Evolutionary conservation across 2,329 filamentous ascomycete species (phyloP).

Genomic region (Colletotrichum melonis): DNA sequence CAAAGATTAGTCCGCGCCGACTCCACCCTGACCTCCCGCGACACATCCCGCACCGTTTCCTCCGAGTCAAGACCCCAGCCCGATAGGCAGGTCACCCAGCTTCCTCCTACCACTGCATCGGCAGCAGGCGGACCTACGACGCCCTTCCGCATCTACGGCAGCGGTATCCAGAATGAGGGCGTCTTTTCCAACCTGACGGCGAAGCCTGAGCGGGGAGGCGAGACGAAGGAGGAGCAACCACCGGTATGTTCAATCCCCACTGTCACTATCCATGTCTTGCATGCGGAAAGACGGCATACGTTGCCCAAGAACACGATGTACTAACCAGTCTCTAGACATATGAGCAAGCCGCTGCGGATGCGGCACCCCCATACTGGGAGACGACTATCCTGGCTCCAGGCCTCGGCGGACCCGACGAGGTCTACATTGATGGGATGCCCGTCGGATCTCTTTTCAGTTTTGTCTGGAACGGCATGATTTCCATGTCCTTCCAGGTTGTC

Average conservation of each 20-base stretch:
- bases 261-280: not conserved
- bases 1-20: slow-evolving; percentile 85
- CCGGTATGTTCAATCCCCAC: slow-evolving; percentile 72
- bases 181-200: slow-evolving; percentile 96
- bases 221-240: slow-evolving; percentile 88
- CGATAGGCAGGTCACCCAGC: slow-evolving; percentile 35
- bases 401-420: slow-evolving; percentile 89
- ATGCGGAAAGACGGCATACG: not conserved
- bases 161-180: slow-evolving; percentile 86
- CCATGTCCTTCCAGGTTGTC: slow-evolving; percentile 95
- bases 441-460: slow-evolving; percentile 90
- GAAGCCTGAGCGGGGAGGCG: slow-evolving; percentile 84
- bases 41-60: slow-evolving; percentile 33
- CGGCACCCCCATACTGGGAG: slow-evolving; percentile 98
- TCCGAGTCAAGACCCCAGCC: slow-evolving; percentile 36
- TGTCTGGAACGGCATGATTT: slow-evolving; percentile 95
- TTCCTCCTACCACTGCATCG: slow-evolving; percentile 40
- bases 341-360: slow-evolving; percentile 96
- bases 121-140: slow-evolving; percentile 42
- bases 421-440: slow-evolving; percentile 95
- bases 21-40: slow-evolving; percentile 46
- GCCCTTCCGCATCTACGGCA: slow-evolving; percentile 72
- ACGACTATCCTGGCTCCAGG: slow-evolving; percentile 96
- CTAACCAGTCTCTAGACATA: slow-evolving; percentile 74
- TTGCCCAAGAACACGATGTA: slow-evolving; percentile 46